These are phyloP conservation scores for Ramaria rubella DNA, from an alignment of 768 basidiomycete species.

Conservation along the genomic window DNA sequence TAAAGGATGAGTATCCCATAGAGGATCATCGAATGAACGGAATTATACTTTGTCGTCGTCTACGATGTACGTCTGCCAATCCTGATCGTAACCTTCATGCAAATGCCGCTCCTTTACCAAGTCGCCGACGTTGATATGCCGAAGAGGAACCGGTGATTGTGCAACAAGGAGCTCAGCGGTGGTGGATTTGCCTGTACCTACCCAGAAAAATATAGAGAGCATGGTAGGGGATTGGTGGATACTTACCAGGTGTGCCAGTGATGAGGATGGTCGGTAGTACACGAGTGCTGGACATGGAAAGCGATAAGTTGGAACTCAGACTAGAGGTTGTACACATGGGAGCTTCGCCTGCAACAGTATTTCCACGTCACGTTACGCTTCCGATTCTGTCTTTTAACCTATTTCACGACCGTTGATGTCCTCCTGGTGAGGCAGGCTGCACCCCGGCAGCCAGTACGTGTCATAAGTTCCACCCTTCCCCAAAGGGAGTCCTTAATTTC, in stretches of 20 bases:
- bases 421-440: not conserved
- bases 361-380: not conserved
- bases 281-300: constrained; percentile 12
- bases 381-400: not conserved
- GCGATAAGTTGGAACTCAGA: not conserved
- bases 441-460: not conserved
- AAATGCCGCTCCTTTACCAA: constrained; percentile 77
- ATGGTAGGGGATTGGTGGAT: constrained; percentile 32
- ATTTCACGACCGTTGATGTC: too few relatives aligned
- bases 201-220: not conserved
- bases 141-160: constrained; percentile 61
- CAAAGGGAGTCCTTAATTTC: not conserved
- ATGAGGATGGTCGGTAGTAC: constrained; percentile 68
- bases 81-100: constrained; percentile 82
- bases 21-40: not conserved
- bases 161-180: constrained; percentile 79
- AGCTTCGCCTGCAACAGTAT: not conserved
- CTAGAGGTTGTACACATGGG: not conserved
- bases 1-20: constrained; percentile 4
- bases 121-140: constrained; percentile 87
- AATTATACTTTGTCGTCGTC: constrained; percentile 86
- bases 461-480: not conserved
- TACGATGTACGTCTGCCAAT: constrained; percentile 91
- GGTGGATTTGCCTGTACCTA: constrained; percentile 65
- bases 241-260: constrained; percentile 92